Evolutionary conservation across 1,284 basidiomycete species (phyloP).

Genomic region (Boletellus deceptivus): DNA sequence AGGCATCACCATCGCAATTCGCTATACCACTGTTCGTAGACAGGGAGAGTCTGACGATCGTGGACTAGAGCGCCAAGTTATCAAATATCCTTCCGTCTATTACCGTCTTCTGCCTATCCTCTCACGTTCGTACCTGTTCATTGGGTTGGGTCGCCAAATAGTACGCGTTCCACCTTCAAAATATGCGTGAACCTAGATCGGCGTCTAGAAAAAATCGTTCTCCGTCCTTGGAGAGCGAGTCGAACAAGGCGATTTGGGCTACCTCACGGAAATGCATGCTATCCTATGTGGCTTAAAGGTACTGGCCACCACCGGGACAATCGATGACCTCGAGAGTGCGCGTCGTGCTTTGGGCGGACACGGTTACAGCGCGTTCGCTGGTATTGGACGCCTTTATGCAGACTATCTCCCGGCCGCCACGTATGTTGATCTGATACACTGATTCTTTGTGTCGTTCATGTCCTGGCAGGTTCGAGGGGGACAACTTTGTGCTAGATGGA

Average conservation of each 20-base stretch:
- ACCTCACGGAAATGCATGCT: slow-evolving; percentile 71
- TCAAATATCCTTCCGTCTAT: slow-evolving; percentile 69
- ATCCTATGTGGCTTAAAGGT: slow-evolving; percentile 71
- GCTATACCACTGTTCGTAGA: slow-evolving; percentile 72
- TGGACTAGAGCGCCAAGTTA: slow-evolving; percentile 63
- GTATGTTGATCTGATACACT: slow-evolving; percentile 35
- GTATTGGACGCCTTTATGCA: slow-evolving; percentile 63
- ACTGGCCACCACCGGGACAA: slow-evolving; percentile 51
- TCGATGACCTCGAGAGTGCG: slow-evolving; percentile 65
- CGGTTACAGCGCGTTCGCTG: slow-evolving; percentile 70
- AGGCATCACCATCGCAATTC: slow-evolving; percentile 71
- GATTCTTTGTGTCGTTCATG: slow-evolving; percentile 1
- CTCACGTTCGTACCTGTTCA: slow-evolving; percentile 70
- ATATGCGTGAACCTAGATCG: not conserved
- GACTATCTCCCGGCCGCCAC: slow-evolving; percentile 66
- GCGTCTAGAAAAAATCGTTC: slow-evolving; percentile 48
- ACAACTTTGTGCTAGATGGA: slow-evolving; percentile 72
- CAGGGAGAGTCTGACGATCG: slow-evolving; percentile 56
- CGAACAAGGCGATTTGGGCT: slow-evolving; percentile 53
- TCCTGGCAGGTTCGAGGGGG: slow-evolving; percentile 62
- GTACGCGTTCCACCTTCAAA: slow-evolving; percentile 36
- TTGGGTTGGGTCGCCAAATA: slow-evolving; percentile 60
- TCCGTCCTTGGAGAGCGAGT: slow-evolving; percentile 48
- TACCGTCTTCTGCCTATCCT: slow-evolving; percentile 70
- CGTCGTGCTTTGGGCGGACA: slow-evolving; percentile 77